Evolutionary conservation across 495 filamentous ascomycete genomes (phyloP).

Genomic region (Neurospora sp.): DNA sequence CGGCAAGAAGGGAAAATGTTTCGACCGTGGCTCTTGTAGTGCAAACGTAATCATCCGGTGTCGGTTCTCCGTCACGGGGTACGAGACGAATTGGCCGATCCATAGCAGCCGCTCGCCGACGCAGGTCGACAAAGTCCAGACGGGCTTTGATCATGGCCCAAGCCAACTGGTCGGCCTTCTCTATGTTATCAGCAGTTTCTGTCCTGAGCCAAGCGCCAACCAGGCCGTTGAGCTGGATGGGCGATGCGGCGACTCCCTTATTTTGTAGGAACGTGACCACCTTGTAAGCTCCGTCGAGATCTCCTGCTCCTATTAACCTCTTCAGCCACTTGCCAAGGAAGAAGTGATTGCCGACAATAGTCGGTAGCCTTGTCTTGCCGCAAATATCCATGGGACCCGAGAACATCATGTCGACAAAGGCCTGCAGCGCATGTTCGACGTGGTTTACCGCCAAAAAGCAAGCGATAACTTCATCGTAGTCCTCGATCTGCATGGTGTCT

Average conservation of each 20-base stretch:
- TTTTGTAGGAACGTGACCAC: slow-evolving; percentile 61
- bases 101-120: slow-evolving; percentile 9
- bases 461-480: slow-evolving; percentile 61
- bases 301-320: slow-evolving; percentile 62
- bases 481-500: slow-evolving; percentile 54
- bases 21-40: slow-evolving; percentile 52
- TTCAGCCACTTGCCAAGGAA: slow-evolving; percentile 78
- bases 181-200: slow-evolving; percentile 37
- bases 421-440: slow-evolving; percentile 54
- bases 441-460: slow-evolving; percentile 49
- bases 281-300: slow-evolving; percentile 56
- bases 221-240: slow-evolving; percentile 65
- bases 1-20: slow-evolving; percentile 65
- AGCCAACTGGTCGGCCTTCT: slow-evolving; percentile 59
- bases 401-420: slow-evolving; percentile 82
- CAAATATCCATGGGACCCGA: slow-evolving; percentile 38
- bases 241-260: slow-evolving; percentile 50
- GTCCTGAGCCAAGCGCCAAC: slow-evolving; percentile 64
- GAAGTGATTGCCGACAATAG: slow-evolving; percentile 60
- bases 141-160: slow-evolving; percentile 68
- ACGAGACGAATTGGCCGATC: slow-evolving; percentile 3
- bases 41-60: slow-evolving; percentile 20
- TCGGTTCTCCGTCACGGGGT: slow-evolving; percentile 21
- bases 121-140: slow-evolving; percentile 43
- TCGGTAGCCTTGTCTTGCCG: slow-evolving; percentile 42